Base-by-base conservation (phyloP, 1,284 basidiomycete species). In the Schizophyllum amplum region DNA sequence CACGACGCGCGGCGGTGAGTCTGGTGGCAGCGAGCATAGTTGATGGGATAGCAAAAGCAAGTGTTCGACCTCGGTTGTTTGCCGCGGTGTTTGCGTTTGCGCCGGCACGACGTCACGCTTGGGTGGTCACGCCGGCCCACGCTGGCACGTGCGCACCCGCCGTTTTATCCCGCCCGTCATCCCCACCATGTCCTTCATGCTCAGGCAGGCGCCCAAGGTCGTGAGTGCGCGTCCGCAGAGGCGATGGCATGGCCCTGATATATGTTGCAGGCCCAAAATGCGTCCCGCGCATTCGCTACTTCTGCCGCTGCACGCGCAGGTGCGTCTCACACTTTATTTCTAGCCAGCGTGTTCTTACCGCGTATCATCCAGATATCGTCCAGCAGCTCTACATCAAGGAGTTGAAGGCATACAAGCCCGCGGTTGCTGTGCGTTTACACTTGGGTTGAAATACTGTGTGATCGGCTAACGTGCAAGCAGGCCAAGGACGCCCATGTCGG, bases 381-480 rank as follows among this genome's bases (percentile, higher is more conserved):
- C 92, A 96, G 82, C 93, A 97, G 65, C 72, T 96, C 57, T 98
- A 98, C 76, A 67, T 98, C 65, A 86, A 81, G 68, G 90, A 96
- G 78, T 81, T 98, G 69, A 96, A 92, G 77, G 72, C 82, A 20
- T 98, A 95, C 86, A 96, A 94, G 79, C 71, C 82, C 48, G 71
- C 79, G 24, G 72, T 79, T 6, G 66, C 64, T 24, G 87, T 89
- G 62, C 63, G 80, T 77, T n/a, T 33, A 13, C 2, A 24, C n/a
- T n/a, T n/a, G n/a, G n/a, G 20, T 20, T 50, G 52, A 57, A 21
- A 24, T 46, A 53, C 25, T 56, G 22, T 49, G 11, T 42, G 33
- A 42, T 42, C 33, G 33, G 17, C 33, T 13, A 13, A 42, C 33
- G 11, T 9, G n/a, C 20, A 53, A 23, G 47, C 63, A 94, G 91